A percentile compares a stretch with the other conserved stretches of the same genome.
Conservation (phyloP, 1,139 yeast genomes). For the Lodderomyces theae region DNA sequence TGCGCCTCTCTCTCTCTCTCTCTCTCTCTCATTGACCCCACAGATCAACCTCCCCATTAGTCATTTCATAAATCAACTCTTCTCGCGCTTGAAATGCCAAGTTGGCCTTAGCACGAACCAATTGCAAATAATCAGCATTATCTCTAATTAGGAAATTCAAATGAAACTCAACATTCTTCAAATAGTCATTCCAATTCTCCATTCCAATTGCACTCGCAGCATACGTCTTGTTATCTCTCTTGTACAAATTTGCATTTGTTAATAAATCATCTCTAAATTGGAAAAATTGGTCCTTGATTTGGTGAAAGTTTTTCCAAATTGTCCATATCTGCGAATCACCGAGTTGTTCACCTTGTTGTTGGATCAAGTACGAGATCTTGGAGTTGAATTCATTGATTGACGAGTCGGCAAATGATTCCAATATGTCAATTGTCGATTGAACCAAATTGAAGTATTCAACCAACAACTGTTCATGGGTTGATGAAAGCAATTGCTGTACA, state of each 20-base stretch:
- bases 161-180: conserved; percentile 59
- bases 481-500: conserved; percentile 36
- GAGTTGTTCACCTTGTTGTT: conserved; percentile 28
- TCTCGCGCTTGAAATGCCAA: conserved; percentile 75
- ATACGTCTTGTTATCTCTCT: conserved; percentile 16
- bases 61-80: conserved; percentile 22
- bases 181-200: conserved; percentile 47
- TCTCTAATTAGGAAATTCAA: conserved; percentile 62
- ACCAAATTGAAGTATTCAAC: conserved; percentile 44
- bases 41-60: conserved; percentile 7
- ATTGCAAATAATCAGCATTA: conserved; percentile 65
- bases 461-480: conserved; percentile 29
- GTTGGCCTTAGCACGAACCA: conserved; percentile 79
- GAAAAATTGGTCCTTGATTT: conserved; percentile 53
- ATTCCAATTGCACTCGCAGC: conserved; percentile 28
- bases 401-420: conserved; percentile 71
- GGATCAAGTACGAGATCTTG: conserved; percentile 31
- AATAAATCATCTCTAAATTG: conserved; percentile 57
- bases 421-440: conserved; percentile 57
- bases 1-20: too few species aligned
- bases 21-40: conserved; percentile 6
- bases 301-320: conserved; percentile 67
- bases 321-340: conserved; percentile 46
- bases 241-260: conserved; percentile 41
- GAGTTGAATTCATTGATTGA: conserved; percentile 54